Conservation (phyloP, 1,284 basidiomycete species). For the Apiotrichum gamsii region DNA sequence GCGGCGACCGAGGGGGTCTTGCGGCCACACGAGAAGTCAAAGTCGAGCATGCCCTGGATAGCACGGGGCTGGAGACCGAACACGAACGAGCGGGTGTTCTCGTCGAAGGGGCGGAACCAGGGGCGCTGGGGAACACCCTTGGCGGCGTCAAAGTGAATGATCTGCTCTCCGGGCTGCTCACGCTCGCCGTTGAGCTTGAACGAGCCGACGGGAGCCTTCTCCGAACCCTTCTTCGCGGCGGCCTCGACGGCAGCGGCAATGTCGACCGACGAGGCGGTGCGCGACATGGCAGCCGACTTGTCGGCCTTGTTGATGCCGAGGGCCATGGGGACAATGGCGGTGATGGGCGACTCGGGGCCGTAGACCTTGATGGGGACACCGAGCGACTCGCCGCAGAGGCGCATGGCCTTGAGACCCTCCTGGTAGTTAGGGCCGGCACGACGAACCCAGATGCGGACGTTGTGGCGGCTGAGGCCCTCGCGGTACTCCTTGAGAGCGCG, state of each 20-base stretch:
- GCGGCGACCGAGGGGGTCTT: conserved; percentile 90
- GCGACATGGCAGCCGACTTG: conserved; percentile 49
- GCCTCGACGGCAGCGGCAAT: conserved; percentile 39
- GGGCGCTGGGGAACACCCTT: conserved; percentile 55
- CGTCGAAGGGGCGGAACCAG: conserved; percentile 83
- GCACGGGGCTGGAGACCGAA: conserved; percentile 98
- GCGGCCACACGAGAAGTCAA: conserved; percentile 96
- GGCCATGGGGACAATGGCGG: conserved; percentile 94
- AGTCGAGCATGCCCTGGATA: conserved; percentile 99
- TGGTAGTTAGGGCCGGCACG: conserved; percentile 99
- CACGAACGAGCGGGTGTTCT: conserved; percentile 86
- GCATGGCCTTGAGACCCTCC: conserved; percentile 98
- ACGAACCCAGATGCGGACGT: conserved; percentile 90
- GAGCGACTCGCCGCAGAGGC: conserved; percentile 91
- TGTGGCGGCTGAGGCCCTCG: conserved; percentile 71
- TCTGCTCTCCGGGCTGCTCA: conserved; percentile 71
- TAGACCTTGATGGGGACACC: conserved; percentile 96
- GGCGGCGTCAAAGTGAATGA: conserved; percentile 67
- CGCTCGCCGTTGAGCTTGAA: conserved; percentile 65
- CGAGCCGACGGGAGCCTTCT: conserved; percentile 54
- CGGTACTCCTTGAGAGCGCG: conserved; percentile 93
- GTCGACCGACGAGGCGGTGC: conserved; percentile 31
- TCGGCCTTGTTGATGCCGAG: conserved; percentile 62
- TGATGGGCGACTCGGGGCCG: conserved; percentile 98
- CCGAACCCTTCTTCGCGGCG: conserved; percentile 22